Evolutionary conservation across 225 moss, liverwort and hornwort genomes (phyloP).

Genomic region (Pseudisothecium myosuroides): DNA sequence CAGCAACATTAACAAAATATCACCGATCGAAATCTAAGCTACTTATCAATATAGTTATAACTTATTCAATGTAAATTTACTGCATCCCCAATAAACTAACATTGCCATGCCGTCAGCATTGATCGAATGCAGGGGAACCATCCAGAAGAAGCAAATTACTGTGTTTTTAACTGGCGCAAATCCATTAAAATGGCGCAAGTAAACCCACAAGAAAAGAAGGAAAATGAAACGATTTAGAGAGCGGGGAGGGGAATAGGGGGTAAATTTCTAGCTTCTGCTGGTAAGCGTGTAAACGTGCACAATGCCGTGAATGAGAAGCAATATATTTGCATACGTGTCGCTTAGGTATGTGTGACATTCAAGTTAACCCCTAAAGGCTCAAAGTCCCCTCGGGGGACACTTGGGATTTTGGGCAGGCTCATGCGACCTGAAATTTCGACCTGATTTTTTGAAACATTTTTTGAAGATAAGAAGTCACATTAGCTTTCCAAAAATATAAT

Average conservation of each 20-base stretch:
- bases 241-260: neutral
- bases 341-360: neutral
- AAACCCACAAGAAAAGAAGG: neutral
- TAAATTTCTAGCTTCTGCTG: neutral
- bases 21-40: neutral
- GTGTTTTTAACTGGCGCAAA: neutral
- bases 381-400: too few relatives aligned
- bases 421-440: too few relatives aligned
- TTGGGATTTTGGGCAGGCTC: too few relatives aligned
- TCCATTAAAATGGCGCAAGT: neutral
- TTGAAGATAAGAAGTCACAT: too few relatives aligned
- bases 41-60: too few relatives aligned
- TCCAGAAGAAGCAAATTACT: neutral
- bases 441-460: too few relatives aligned
- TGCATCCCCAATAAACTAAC: neutral
- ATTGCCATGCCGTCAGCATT: neutral
- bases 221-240: neutral
- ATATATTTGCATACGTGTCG: neutral
- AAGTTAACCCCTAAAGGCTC: too few relatives aligned
- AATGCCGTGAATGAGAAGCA: neutral
- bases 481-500: too few relatives aligned
- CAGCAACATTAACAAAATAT: neutral
- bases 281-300: neutral
- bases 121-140: neutral
- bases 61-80: neutral